Base-by-base conservation (phyloP, 2,329 filamentous ascomycete species). In the Ophiosphaerella herpotricha region DNA sequence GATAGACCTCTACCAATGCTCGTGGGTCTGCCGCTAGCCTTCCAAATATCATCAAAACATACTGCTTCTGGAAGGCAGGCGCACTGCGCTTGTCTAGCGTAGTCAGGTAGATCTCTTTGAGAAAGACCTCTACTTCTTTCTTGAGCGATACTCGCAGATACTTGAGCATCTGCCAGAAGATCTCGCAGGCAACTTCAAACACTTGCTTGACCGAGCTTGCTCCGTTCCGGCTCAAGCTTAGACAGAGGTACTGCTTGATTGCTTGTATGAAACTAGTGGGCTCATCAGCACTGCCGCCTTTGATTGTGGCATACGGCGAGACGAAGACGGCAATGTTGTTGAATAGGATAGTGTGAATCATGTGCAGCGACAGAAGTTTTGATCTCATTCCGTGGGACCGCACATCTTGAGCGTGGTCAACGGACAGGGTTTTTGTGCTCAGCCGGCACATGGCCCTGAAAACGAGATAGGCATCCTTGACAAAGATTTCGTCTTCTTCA, bases 361-460 rank as follows among this genome's bases (percentile, higher is more conserved):
- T 87, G 72, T 99, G 92, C 48, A 99, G 83, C 13, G 94, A 97
- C 55, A 99, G 85, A 43, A 99, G 81, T 75, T 99, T 99, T 2
- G 93, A 97, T 53, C 94, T 87, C 93, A 99, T 99, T 33, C 93
- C 90, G 68, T 97, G 92, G 14, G 92, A 93, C 48, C 91, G 91
- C 43, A 96, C 78, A 67, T 99, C 94, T 66, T 93, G 91, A 16
- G 96, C 85, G 72, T 97, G 92, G 55, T 99, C 94, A 2, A 91
- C 86, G 7, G 90, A 85, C 23, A 99, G 80, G 35, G 91, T 79
- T 72, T 99, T 99, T 55, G 93, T 97, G 51, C 93, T 97, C 39
- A 99, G 80, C 74, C 97, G 96, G 80, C 95, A 99, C 77, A 99
- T 94, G 3, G 94, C 96, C 29, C 94, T 85, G 77, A 99, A 97